phyloP scores from a whole-genome alignment of 495 filamentous ascomycete species.

The Platismatia glauca region DNA sequence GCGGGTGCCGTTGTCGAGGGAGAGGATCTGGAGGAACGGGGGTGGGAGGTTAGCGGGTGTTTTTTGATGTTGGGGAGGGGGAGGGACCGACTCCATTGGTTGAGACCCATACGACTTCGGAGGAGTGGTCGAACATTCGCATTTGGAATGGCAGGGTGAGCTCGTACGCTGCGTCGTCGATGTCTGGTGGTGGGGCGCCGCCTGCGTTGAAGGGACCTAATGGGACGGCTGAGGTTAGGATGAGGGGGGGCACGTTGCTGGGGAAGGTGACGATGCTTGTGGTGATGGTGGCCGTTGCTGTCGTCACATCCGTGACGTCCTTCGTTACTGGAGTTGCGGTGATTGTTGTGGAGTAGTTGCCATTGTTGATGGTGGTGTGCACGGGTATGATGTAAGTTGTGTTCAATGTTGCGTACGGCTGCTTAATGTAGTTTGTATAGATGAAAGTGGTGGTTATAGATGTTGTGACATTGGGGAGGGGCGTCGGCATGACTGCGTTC shows the following conservation, averaged over 20 bases:
- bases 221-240: neutral
- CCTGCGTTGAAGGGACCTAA: neutral
- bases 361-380: neutral
- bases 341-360: neutral
- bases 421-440: neutral
- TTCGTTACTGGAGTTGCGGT: neutral
- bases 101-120: slow-evolving; percentile 1
- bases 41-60: neutral
- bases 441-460: neutral
- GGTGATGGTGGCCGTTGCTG: neutral
- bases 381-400: neutral
- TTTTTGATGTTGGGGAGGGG: neutral
- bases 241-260: neutral
- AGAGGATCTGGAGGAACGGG: neutral
- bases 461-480: neutral
- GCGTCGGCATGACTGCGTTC: neutral
- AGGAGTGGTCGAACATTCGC: slow-evolving; percentile 7
- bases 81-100: neutral
- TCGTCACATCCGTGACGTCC: neutral
- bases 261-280: neutral
- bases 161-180: slow-evolving; percentile 9
- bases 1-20: slow-evolving; percentile 8
- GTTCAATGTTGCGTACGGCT: neutral
- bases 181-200: neutral
- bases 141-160: slow-evolving; percentile 1